Conservation (phyloP, 2,329 filamentous ascomycete genomes). For the Trichoderma citrinoviride region DNA sequence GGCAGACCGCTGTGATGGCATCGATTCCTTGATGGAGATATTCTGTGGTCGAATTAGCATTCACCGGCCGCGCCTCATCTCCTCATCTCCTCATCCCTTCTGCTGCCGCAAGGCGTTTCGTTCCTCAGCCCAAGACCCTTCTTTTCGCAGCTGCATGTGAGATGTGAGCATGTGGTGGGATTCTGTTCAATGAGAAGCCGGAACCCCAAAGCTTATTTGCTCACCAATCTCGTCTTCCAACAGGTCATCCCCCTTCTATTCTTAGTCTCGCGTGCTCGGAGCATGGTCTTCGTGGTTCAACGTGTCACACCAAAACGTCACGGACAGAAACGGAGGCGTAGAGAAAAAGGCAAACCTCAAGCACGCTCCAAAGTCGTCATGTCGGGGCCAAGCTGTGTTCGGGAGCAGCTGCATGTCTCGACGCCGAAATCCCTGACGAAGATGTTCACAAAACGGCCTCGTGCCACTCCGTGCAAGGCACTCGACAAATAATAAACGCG, state of each 20-base stretch:
- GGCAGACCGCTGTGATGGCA: neutral
- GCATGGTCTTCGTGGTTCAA: neutral
- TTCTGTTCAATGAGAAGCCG: constrained; percentile 1
- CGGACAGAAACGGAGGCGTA: neutral
- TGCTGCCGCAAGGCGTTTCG: constrained; percentile 3
- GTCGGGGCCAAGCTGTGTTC: neutral
- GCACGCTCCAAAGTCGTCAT: neutral
- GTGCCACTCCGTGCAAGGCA: neutral
- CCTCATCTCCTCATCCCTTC: no score
- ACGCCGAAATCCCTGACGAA: constrained; percentile 1
- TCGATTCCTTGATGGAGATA: neutral
- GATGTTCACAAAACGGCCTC: neutral
- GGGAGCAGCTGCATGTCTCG: neutral
- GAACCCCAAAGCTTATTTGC: constrained; percentile 7
- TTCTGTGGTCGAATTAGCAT: neutral
- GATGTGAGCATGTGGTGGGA: constrained; percentile 13
- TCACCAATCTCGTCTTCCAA: constrained; percentile 4
- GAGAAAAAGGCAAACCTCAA: neutral
- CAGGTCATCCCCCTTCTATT: constrained; percentile 7
- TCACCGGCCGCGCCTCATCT: neutral
- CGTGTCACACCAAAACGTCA: neutral
- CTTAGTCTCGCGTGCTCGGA: constrained; percentile 1
- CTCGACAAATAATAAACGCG: neutral
- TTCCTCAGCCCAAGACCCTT: neutral
- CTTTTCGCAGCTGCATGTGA: constrained; percentile 5